Evolutionary conservation across 169 alveolate genomes (phyloP).

Genomic region (Pseudocohnilembus persalinus): DNA sequence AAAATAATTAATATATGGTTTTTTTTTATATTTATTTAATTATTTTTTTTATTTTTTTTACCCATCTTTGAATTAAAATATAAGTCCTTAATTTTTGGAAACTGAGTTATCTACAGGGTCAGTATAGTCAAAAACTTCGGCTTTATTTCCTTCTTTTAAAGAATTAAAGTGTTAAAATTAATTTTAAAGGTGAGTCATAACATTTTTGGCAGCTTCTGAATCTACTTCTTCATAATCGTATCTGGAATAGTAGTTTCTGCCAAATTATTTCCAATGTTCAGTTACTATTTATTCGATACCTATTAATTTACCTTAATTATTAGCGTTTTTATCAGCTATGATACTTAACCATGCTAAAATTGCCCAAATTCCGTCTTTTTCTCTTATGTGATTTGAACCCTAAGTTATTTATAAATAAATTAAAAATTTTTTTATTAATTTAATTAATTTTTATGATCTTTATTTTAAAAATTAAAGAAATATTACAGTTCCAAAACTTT

Average conservation of each 20-base stretch:
- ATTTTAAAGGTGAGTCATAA: constrained; percentile 74
- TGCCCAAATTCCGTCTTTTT: constrained; percentile 98
- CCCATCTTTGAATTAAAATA: constrained; percentile 87
- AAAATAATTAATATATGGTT: not conserved
- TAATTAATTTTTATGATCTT: no score
- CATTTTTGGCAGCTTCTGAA: constrained; percentile 84
- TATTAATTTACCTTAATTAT: constrained; percentile 60
- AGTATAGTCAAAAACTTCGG: constrained; percentile 84
- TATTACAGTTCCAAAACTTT: constrained; percentile 96
- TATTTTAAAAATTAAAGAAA: no score
- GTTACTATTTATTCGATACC: constrained; percentile 87
- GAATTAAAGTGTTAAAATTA: constrained; percentile 60
- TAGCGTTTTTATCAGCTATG: constrained; percentile 88
- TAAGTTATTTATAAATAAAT: not conserved
- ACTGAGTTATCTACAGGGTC: constrained; percentile 96
- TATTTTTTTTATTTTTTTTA: no score
- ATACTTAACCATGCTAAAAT: constrained; percentile 94
- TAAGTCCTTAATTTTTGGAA: constrained; percentile 91
- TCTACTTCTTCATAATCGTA: constrained; percentile 88
- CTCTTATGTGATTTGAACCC: constrained; percentile 61
- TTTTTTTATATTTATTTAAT: no score
- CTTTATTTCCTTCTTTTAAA: constrained; percentile 63
- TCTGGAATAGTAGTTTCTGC: constrained; percentile 94
- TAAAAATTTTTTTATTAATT: constrained; percentile 58
- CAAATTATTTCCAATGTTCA: constrained; percentile 91